phyloP scores from a whole-genome alignment of 1,284 basidiomycete genomes.

The Stereum hirsutum region DNA sequence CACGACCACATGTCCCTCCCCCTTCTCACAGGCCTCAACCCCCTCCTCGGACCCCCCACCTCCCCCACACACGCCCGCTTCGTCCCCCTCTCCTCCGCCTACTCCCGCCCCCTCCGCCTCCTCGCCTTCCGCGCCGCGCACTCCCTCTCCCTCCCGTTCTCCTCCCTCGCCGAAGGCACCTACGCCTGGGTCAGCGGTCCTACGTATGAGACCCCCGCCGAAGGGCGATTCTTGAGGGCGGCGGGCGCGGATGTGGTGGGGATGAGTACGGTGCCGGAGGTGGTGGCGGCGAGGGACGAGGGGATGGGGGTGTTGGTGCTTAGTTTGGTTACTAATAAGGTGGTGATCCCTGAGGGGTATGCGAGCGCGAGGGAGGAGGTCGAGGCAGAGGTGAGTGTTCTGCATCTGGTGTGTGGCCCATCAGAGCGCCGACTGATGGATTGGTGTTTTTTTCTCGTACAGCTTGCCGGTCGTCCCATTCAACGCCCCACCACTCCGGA shows the following conservation, averaged over 20 bases:
- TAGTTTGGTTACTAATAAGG: conserved; percentile 76
- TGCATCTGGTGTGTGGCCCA: conserved; percentile 3
- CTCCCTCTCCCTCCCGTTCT: conserved; percentile 33
- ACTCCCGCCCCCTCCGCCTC: conserved; percentile 60
- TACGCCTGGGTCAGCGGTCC: conserved; percentile 85
- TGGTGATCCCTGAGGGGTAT: conserved; percentile 66
- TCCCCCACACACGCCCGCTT: conserved; percentile 57
- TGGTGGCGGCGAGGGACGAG: conserved; percentile 72
- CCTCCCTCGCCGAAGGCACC: conserved; percentile 61
- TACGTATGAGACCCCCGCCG: conserved; percentile 78
- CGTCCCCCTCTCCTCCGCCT: conserved; percentile 72
- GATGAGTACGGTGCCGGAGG: conserved; percentile 88
- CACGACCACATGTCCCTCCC: conserved; percentile 80
- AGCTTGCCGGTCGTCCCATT: conserved; percentile 55
- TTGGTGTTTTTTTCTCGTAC: conserved; percentile 1
- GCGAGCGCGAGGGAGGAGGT: conserved; percentile 67
- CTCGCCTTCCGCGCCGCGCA: conserved; percentile 63
- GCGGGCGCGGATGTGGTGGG: conserved; percentile 79
- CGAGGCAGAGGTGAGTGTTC: conserved; percentile 53
- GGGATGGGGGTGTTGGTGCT: conserved; percentile 68
- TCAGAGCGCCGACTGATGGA: conserved; percentile 5
- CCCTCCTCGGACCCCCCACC: conserved; percentile 61
- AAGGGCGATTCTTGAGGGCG: conserved; percentile 64
- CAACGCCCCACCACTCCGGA: conserved; percentile 32
- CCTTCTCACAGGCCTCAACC: conserved; percentile 69